Base-by-base conservation (phyloP, 495 filamentous ascomycete species). In the Penicillium taxi region DNA sequence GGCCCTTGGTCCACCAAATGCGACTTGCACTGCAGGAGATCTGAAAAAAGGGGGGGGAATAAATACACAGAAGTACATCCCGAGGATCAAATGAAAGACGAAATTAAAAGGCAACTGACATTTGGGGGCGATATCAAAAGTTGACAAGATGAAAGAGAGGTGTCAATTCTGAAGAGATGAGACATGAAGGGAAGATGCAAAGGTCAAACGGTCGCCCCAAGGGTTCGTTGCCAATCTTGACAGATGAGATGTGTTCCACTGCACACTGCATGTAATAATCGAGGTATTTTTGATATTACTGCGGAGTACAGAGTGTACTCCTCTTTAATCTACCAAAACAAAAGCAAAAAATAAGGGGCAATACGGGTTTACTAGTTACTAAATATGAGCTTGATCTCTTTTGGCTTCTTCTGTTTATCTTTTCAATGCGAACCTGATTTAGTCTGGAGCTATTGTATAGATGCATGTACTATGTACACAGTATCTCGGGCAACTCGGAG, bases 181-280 rank as follows among this genome's bases (percentile, higher is more conserved):
- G 22, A 24, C 17, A 17, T 8, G 22, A 20, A 8, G 31, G 39
- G 32, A 25, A 31, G 13, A 37, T 22, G 27, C 32, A 41, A 48
- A 48, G 48, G 52, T 43, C 49, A 52, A 53, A 52, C 52, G 52
- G 52, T 37, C 29, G 52, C 52, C 52, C 52, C 52, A 55, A n/a
- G 49, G 40, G 52, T 55, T 55, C 52, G 45, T 55, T 37, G 32
- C 11, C n/a, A n/a, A 24, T 35, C 37, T 43, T 47, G 48, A 50
- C 51, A 52, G 41, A 32, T 48, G 44, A 32, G 41, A 35, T 50
- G 28, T 31, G 39, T 32, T 23, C 30, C 37, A 12, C 37, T 48
- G 45, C 44, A 37, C 37, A 17, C 38, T 48, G 44, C 44, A 41
- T 37, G 51, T 48, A 51, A 42, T n/a, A n/a, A n/a, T n/a, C n/a